phyloP scores from a whole-genome alignment of 805 yeast genomes.

The Pichia occidentalis region DNA sequence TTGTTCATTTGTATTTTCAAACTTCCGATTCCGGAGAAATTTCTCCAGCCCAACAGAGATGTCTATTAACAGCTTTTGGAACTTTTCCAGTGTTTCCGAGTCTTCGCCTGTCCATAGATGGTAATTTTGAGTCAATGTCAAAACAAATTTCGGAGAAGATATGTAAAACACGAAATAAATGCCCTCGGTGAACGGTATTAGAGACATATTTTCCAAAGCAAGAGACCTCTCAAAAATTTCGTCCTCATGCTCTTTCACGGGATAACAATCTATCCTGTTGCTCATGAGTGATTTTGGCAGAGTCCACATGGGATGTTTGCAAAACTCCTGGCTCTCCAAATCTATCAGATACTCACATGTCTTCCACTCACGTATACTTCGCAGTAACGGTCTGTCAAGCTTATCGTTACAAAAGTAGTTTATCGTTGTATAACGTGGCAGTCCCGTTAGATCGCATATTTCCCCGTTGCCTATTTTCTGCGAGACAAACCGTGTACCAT shows the following conservation, averaged over 20 bases:
- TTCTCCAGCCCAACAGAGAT: slow-evolving; percentile 7
- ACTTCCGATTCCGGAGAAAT: background rate
- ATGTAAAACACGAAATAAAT: slow-evolving; percentile 4
- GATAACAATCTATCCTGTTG: slow-evolving; percentile 5
- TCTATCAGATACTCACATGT: slow-evolving; percentile 27
- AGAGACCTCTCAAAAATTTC: background rate
- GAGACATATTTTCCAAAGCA: background rate
- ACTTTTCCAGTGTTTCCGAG: background rate
- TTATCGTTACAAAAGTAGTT: slow-evolving; percentile 25
- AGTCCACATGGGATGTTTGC: slow-evolving; percentile 8
- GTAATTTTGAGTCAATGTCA: slow-evolving; percentile 8
- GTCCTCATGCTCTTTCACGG: slow-evolving; percentile 1
- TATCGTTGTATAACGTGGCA: slow-evolving; percentile 23
- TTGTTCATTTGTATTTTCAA: background rate
- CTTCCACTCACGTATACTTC: slow-evolving; percentile 23
- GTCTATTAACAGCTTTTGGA: slow-evolving; percentile 3
- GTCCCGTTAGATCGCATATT: slow-evolving; percentile 30
- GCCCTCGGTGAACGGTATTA: slow-evolving; percentile 10
- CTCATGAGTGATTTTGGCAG: background rate
- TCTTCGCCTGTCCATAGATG: slow-evolving; percentile 1
- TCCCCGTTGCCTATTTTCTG: slow-evolving; percentile 27
- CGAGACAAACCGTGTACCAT: slow-evolving; percentile 25
- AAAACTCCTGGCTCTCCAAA: slow-evolving; percentile 15
- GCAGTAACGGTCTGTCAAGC: slow-evolving; percentile 16
- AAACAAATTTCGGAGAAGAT: background rate